Conservation (phyloP, 2,329 filamentous ascomycete genomes). For the Botrytis fabae region DNA sequence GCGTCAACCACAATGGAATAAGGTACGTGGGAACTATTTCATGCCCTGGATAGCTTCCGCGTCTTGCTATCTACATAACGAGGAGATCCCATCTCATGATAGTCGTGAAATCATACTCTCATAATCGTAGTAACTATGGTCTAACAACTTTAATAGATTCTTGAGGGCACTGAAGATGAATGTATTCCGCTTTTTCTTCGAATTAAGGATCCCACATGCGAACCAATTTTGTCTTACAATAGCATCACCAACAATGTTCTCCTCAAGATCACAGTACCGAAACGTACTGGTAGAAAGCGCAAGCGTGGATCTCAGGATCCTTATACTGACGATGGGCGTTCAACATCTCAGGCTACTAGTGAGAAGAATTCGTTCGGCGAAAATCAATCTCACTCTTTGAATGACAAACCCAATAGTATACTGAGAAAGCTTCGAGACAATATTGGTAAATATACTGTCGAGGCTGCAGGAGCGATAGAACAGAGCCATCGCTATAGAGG, state of each 20-base stretch:
- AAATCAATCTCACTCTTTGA: slow-evolving; percentile 48
- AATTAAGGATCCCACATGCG: slow-evolving; percentile 75
- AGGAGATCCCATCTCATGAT: slow-evolving; percentile 27
- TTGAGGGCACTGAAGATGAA: slow-evolving; percentile 48
- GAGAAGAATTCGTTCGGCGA: slow-evolving; percentile 27
- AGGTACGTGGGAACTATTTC: slow-evolving; percentile 33
- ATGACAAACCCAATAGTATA: slow-evolving; percentile 56
- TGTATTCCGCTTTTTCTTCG: slow-evolving; percentile 71
- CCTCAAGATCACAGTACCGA: slow-evolving; percentile 83
- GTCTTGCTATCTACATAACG: not conserved
- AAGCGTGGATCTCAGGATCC: slow-evolving; percentile 74
- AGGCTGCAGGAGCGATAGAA: slow-evolving; percentile 70
- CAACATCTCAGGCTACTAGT: not conserved
- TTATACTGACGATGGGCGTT: slow-evolving; percentile 48
- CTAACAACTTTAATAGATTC: slow-evolving; percentile 42
- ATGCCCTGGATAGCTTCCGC: no score
- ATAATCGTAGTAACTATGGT: not conserved
- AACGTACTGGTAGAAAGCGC: slow-evolving; percentile 79
- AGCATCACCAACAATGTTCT: slow-evolving; percentile 79
- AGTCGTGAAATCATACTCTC: not conserved
- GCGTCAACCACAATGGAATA: slow-evolving; percentile 33
- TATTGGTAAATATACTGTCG: slow-evolving; percentile 62
- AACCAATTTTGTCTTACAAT: slow-evolving; percentile 75
- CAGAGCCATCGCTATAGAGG: slow-evolving; percentile 85
- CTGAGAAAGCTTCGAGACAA: slow-evolving; percentile 71